Conservation (phyloP, 2,329 filamentous ascomycete species). For the Endothia cerciana region DNA sequence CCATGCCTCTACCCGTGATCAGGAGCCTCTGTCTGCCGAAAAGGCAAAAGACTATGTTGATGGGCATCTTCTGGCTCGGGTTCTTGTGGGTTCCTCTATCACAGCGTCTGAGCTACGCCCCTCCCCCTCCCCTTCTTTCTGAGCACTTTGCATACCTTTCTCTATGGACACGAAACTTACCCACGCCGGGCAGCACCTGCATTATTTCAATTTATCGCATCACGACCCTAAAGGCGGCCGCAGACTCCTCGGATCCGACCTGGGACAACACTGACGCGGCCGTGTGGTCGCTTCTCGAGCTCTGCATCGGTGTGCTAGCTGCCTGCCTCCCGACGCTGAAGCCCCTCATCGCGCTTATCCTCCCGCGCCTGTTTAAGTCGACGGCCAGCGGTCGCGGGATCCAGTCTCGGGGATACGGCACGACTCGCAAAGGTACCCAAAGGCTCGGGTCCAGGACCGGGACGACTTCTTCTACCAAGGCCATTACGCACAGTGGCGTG, state of each 20-base stretch:
- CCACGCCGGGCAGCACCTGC: constrained; percentile 32
- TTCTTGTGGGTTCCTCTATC: constrained; percentile 33
- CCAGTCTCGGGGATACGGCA: constrained; percentile 1
- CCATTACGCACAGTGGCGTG: background rate
- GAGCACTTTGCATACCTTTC: background rate
- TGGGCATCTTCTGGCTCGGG: constrained; percentile 34
- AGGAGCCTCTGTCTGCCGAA: constrained; percentile 33
- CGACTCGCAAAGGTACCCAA: constrained; percentile 9
- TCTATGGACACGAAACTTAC: background rate
- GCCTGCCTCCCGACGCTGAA: constrained; percentile 38
- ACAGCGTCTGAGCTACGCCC: too few species aligned
- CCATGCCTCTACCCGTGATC: constrained; percentile 35
- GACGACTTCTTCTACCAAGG: constrained; percentile 12
- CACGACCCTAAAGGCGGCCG: constrained; percentile 34
- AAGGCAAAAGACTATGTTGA: constrained; percentile 34
- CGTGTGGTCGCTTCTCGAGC: constrained; percentile 38
- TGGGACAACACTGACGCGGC: constrained; percentile 38
- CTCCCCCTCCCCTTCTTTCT: background rate
- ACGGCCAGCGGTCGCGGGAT: background rate
- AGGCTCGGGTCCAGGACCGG: background rate
- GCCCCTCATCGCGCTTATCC: constrained; percentile 33
- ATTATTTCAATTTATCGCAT: constrained; percentile 36
- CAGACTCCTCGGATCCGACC: constrained; percentile 30
- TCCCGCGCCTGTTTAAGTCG: constrained; percentile 32
- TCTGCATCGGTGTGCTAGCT: constrained; percentile 35